Conservation (phyloP, 1,139 yeast species). For the Blastobotrys apis region DNA sequence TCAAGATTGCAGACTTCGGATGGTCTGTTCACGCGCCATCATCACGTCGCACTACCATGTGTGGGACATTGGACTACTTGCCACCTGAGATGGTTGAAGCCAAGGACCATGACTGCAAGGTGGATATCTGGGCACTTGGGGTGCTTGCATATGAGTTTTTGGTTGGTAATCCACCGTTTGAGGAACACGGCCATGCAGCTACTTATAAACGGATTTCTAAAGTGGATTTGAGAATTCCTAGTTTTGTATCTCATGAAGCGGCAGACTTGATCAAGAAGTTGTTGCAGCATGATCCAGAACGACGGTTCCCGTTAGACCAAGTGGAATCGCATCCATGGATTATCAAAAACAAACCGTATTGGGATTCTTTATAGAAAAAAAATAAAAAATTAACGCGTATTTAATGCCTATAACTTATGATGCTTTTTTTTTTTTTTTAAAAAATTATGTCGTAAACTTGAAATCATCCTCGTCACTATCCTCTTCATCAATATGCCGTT, state of each 20-base stretch:
- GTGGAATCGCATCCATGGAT: constrained; percentile 85
- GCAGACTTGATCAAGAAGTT: constrained; percentile 62
- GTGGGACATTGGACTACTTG: constrained; percentile 91
- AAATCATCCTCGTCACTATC: constrained; percentile 11
- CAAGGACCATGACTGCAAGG: constrained; percentile 69
- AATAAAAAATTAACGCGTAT: constrained; percentile 2
- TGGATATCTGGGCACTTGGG: constrained; percentile 93
- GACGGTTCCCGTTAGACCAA: constrained; percentile 56
- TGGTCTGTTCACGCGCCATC: constrained; percentile 79
- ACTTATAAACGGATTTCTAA: constrained; percentile 76
- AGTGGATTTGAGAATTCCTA: constrained; percentile 72
- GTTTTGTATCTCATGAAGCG: constrained; percentile 66
- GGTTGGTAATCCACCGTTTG: constrained; percentile 88
- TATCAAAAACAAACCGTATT: constrained; percentile 50
- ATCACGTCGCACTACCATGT: constrained; percentile 66
- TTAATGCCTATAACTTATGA: background rate
- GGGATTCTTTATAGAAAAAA: constrained; percentile 33
- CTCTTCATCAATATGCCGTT: constrained; percentile 10
- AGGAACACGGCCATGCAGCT: constrained; percentile 65
- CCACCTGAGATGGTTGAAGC: constrained; percentile 96
- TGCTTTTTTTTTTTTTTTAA: background rate
- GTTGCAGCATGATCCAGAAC: constrained; percentile 62
- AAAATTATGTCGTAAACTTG: constrained; percentile 5
- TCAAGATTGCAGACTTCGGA: constrained; percentile 90
- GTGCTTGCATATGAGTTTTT: constrained; percentile 79